Evolutionary conservation across 768 basidiomycete genomes (phyloP), one percentile per base, ranked within the genome.

Genomic region (Suillus placidus): DNA sequence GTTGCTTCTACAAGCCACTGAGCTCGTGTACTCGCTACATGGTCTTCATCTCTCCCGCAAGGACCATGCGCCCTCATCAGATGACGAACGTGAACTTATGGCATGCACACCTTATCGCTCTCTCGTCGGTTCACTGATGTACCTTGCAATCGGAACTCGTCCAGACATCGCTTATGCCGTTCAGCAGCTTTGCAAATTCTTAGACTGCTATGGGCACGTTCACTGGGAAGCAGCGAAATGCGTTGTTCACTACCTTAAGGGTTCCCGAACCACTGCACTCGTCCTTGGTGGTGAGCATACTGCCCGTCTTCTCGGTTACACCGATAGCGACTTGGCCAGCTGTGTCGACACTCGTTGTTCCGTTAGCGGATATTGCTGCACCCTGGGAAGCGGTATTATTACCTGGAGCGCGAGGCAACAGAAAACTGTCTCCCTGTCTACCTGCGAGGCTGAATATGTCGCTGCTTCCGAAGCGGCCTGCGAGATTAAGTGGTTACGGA

Each of bases 271-370:
- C 7, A 40, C 55, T 4, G 9, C 18, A 4, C 65, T 66, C 1
- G 32, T 54, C 6, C 65, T 66, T 18, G 61, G 60, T 8, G 72
- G 75, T 1, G 47, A 34, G 10, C 34, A 56, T 4, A 30, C 16
- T 4, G 54, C 67, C 20, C 30, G 51, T 4, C 60, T 76, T 1
- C 35, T 67, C 2, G 71, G 73, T 0, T 72, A 68, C 26, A 71
- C 71, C 1, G 73, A 78, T 49, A 73, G 74, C 2, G 71, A 75
- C 62, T 74, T 71, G 61, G 75, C 72, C 2, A 72, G 71, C 35
- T 37, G 35, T 2, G 2, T 37, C 10, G 35, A 37, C 35, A 37
- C 35, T 6, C 35, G 35, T 9, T 9, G 35, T 1, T 37, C 35
- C 8, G 35, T 37, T 1, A 37, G 35, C 2, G 10, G 35, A 1